Conservation (phyloP, 1,284 basidiomycete genomes). For the Tylopilus sp. region DNA sequence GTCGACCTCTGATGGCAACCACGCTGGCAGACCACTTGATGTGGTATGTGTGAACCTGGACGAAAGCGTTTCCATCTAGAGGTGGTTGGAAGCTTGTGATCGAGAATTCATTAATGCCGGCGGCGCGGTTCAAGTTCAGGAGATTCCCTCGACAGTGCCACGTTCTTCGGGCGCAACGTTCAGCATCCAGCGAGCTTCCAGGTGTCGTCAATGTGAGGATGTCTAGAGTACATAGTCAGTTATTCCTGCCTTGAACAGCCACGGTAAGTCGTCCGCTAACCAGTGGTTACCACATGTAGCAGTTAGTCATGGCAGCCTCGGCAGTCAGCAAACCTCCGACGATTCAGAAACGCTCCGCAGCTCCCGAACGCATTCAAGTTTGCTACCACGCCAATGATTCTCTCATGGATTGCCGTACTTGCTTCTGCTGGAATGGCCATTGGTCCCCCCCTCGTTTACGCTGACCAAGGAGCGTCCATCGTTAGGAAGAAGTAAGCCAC, state of each 20-base stretch:
- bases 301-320: background rate
- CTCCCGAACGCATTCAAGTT: background rate
- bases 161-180: background rate
- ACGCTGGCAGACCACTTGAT: constrained; percentile 9
- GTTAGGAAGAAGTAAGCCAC: constrained; percentile 58
- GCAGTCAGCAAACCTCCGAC: background rate
- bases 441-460: constrained; percentile 65
- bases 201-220: constrained; percentile 1
- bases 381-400: constrained; percentile 5
- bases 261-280: too few species aligned
- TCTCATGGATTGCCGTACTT: constrained; percentile 41
- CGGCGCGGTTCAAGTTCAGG: constrained; percentile 2
- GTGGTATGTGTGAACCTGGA: background rate
- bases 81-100: constrained; percentile 24
- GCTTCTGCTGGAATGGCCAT: constrained; percentile 53
- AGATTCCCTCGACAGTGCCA: constrained; percentile 11
- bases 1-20: constrained; percentile 10
- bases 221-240: background rate
- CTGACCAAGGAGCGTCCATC: constrained; percentile 72
- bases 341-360: constrained; percentile 12
- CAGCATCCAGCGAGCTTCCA: constrained; percentile 7
- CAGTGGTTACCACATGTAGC: constrained; percentile 6
- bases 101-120: constrained; percentile 16
- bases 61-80: background rate
- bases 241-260: too few species aligned